Conservation (phyloP, 768 basidiomycete genomes). For the Cantharellus cinnabarinus region DNA sequence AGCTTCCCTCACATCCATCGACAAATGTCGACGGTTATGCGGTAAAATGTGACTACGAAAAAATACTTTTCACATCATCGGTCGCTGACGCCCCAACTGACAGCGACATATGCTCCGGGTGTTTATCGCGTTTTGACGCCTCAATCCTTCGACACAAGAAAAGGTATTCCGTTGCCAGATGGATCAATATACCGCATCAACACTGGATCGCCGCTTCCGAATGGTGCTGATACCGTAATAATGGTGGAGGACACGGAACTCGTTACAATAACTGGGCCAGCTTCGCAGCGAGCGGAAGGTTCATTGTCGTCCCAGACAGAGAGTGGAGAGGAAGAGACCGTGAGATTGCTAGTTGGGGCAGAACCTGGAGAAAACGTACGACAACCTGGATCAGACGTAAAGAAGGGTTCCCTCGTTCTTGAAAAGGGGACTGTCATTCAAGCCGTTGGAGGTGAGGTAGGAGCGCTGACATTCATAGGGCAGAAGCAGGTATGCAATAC, state of each 20-base stretch:
- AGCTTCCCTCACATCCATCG: conserved; percentile 43
- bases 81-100: neutral
- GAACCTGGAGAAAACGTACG: conserved; percentile 52
- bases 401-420: conserved; percentile 43
- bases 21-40: conserved; percentile 88
- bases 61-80: neutral
- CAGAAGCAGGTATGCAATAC: conserved; percentile 31
- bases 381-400: conserved; percentile 52
- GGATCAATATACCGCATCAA: conserved; percentile 53
- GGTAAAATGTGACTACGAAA: conserved; percentile 31
- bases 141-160: conserved; percentile 18
- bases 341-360: conserved; percentile 45
- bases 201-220: conserved; percentile 65
- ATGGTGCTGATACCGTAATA: conserved; percentile 56
- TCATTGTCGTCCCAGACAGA: conserved; percentile 23
- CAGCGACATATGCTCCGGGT: conserved; percentile 46
- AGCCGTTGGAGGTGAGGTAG: conserved; percentile 61
- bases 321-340: conserved; percentile 42
- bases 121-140: conserved; percentile 47
- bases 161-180: conserved; percentile 22
- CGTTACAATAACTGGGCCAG: neutral
- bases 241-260: conserved; percentile 88
- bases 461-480: conserved; percentile 64
- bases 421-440: conserved; percentile 38
- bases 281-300: neutral